Conservation (phyloP, 139 green algal species). For the Ettlia oleoabundans region DNA sequence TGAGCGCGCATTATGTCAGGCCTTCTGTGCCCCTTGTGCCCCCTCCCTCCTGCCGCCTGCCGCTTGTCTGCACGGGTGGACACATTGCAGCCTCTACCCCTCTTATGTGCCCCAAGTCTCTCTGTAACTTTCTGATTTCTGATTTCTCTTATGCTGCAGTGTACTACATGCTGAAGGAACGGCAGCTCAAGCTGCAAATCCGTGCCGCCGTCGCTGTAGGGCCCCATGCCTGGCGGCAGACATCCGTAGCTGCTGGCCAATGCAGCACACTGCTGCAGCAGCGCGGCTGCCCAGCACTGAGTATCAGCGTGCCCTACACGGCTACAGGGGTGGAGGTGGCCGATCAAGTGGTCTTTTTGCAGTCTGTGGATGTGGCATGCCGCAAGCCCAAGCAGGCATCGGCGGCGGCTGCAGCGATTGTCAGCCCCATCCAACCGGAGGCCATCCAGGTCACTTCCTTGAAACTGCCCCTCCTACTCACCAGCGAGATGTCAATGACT, state of each 20-base stretch:
- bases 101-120: not conserved
- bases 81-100: too few relatives aligned
- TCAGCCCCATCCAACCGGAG: not conserved
- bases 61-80: not conserved
- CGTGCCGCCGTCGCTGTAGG: not conserved
- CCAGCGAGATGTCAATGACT: not conserved
- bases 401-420: not conserved
- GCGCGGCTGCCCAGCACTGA: not conserved
- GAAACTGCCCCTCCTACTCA: not conserved
- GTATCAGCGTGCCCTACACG: not conserved
- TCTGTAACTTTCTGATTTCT: not conserved
- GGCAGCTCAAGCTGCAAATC: constrained; percentile 20
- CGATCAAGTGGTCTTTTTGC: not conserved
- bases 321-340: not conserved
- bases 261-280: constrained; percentile 1
- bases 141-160: not conserved
- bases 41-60: not conserved
- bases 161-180: constrained; percentile 14
- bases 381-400: not conserved
- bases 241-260: not conserved
- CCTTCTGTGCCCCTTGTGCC: not conserved
- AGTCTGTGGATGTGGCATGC: not conserved
- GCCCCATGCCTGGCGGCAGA: not conserved
- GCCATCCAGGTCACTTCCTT: not conserved
- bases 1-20: not conserved